Evolutionary conservation across 139 green algal genomes (phyloP).

Genomic region (Zygnema cylindricum): DNA sequence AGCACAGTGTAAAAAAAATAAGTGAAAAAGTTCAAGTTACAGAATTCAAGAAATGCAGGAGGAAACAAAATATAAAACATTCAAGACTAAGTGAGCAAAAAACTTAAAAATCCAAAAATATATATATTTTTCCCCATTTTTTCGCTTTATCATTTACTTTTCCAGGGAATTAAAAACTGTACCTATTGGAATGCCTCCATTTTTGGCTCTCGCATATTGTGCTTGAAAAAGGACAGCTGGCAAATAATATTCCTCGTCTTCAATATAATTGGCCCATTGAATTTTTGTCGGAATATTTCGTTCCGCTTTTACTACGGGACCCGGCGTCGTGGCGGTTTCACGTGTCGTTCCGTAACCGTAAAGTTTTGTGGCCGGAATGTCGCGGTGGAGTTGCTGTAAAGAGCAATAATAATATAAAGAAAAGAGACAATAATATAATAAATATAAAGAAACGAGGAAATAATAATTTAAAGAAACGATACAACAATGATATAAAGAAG

Average conservation of each 20-base stretch:
- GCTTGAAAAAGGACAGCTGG: slow-evolving; percentile 12
- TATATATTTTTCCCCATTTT: neutral
- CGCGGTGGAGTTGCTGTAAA: slow-evolving; percentile 31
- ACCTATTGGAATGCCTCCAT: neutral
- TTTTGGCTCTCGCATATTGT: neutral
- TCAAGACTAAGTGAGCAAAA: too few species aligned
- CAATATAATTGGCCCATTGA: slow-evolving; percentile 40
- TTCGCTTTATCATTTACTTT: too few species aligned
- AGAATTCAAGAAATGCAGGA: too few species aligned
- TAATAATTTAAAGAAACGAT: too few species aligned
- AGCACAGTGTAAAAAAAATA: too few species aligned
- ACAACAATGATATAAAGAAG: too few species aligned
- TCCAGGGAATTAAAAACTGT: neutral
- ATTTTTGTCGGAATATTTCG: neutral
- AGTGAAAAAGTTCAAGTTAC: too few species aligned
- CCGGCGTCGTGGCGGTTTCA: neutral
- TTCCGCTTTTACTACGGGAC: slow-evolving; percentile 1
- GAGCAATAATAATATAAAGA: neutral
- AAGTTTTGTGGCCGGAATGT: neutral
- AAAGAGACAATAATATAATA: neutral
- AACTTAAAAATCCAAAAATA: too few species aligned
- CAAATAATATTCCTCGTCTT: too few species aligned
- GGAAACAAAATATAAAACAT: too few species aligned
- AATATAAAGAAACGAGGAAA: too few species aligned
- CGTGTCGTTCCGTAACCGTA: slow-evolving; percentile 23